A percentile compares a stretch with the other conserved stretches of the same genome.
Conservation (phyloP, 2,329 filamentous ascomycete species). For the Chaetomiaceae sp. region DNA sequence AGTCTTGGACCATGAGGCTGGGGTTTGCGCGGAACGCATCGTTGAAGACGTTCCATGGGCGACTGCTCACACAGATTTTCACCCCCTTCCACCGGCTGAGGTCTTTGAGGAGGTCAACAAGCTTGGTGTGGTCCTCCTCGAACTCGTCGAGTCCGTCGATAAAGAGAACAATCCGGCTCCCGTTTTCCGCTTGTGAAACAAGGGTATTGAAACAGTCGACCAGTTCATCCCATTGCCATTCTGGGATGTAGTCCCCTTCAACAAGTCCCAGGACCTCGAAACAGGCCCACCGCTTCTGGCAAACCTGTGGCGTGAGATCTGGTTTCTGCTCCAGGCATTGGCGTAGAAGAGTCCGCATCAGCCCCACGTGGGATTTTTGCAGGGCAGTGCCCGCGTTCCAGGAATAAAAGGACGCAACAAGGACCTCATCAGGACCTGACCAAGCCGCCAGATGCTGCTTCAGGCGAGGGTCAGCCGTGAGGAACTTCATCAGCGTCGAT, state of each 20-base stretch:
- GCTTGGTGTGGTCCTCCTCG: background rate
- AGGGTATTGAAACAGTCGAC: background rate
- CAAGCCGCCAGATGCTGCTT: conserved; percentile 1
- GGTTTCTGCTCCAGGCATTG: conserved; percentile 13
- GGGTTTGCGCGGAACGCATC: conserved; percentile 5
- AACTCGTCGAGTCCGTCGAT: conserved; percentile 13
- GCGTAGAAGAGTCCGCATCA: conserved; percentile 14
- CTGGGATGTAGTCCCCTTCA: background rate
- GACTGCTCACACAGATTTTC: conserved; percentile 13
- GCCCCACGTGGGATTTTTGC: conserved; percentile 22
- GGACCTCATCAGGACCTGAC: background rate
- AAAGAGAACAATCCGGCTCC: background rate
- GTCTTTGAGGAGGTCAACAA: background rate
- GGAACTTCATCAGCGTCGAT: conserved; percentile 18
- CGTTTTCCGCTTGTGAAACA: background rate
- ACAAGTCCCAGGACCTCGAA: background rate
- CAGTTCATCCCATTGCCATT: conserved; percentile 2
- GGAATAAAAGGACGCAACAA: conserved; percentile 16
- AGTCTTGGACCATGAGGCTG: background rate
- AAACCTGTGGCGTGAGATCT: conserved; percentile 4
- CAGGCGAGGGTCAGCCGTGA: background rate
- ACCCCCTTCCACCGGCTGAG: background rate
- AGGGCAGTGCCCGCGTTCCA: conserved; percentile 19
- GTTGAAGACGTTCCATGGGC: conserved; percentile 8
- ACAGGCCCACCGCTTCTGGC: conserved; percentile 6